Evolutionary conservation across 2,329 filamentous ascomycete species (phyloP).

Genomic region (Neospermospora avenae): DNA sequence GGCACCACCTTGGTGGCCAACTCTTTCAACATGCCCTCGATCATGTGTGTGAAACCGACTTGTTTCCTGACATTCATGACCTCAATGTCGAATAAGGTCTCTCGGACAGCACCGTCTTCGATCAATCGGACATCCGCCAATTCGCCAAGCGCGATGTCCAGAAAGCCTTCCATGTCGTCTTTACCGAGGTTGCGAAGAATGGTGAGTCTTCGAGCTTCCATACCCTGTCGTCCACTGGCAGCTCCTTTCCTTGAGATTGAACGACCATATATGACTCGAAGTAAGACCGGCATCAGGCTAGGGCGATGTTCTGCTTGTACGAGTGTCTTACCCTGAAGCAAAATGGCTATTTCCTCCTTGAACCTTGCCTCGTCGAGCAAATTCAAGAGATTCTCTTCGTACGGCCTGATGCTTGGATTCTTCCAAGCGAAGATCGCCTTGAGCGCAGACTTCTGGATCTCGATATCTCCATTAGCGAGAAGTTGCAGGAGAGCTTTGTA

Average conservation of each 20-base stretch:
- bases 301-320: constrained; percentile 71
- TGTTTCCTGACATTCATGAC: constrained; percentile 72
- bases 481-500: constrained; percentile 71
- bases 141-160: constrained; percentile 75
- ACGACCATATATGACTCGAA: constrained; percentile 85
- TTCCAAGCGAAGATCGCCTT: constrained; percentile 91
- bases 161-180: constrained; percentile 73
- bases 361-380: constrained; percentile 88
- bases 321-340: constrained; percentile 72
- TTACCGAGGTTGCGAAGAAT: constrained; percentile 74
- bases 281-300: constrained; percentile 78
- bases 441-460: constrained; percentile 81
- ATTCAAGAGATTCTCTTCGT: constrained; percentile 82
- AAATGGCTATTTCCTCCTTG: constrained; percentile 87
- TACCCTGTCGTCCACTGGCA: constrained; percentile 72
- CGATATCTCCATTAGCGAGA: constrained; percentile 82
- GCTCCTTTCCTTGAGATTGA: constrained; percentile 79
- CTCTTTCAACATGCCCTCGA: constrained; percentile 80
- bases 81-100: constrained; percentile 53
- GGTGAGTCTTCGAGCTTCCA: constrained; percentile 77
- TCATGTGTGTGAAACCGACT: constrained; percentile 88
- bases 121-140: constrained; percentile 60
- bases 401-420: constrained; percentile 67
- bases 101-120: constrained; percentile 34
- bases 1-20: constrained; percentile 70